A percentile compares a stretch with the other conserved stretches of the same genome.
phyloP scores from a whole-genome alignment of 2,329 filamentous ascomycete genomes.

The Zasmidium citrigriseum region DNA sequence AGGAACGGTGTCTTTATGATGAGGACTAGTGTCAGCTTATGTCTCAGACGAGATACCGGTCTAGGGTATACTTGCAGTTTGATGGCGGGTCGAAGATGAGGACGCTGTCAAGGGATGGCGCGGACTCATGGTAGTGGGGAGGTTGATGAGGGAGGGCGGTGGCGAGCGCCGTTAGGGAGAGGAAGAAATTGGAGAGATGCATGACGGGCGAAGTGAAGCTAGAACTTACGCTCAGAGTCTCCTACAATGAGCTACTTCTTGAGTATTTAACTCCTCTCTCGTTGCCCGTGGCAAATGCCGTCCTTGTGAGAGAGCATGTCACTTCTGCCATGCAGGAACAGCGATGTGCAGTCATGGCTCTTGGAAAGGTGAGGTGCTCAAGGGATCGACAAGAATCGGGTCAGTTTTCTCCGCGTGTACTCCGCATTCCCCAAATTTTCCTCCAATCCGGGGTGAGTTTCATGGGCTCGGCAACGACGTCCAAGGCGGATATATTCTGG shows the following conservation, averaged over 20 bases:
- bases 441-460: conserved; percentile 6
- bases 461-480: neutral
- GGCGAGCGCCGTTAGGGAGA: conserved; percentile 4
- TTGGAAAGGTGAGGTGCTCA: neutral
- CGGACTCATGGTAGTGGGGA: neutral
- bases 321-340: neutral
- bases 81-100: conserved; percentile 28
- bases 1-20: conserved; percentile 30
- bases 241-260: neutral
- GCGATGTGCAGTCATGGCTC: neutral
- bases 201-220: conserved; percentile 3
- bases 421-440: conserved; percentile 5
- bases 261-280: neutral
- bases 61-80: too few species aligned
- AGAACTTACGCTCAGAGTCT: conserved; percentile 4
- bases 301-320: neutral
- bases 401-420: neutral
- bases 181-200: conserved; percentile 8
- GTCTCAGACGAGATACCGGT: too few species aligned
- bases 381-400: neutral
- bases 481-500: neutral
- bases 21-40: too few species aligned
- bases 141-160: conserved; percentile 5
- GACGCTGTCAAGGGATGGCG: conserved; percentile 19
- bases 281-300: neutral